phyloP scores from a whole-genome alignment of 2,329 filamentous ascomycete genomes.

The Hypoxylon sp. region DNA sequence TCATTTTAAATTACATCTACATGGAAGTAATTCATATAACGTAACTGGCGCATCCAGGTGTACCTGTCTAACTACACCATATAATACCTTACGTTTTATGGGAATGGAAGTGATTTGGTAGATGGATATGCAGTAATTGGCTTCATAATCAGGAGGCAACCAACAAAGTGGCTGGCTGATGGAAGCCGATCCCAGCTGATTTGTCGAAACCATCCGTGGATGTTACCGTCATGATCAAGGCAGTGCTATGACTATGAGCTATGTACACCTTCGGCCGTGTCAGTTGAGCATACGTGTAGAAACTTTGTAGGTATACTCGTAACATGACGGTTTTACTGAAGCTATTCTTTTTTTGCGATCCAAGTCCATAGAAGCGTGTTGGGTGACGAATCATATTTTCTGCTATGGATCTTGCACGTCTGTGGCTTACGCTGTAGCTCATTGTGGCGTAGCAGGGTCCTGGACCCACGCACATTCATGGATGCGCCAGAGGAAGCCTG shows the following conservation, averaged over 20 bases:
- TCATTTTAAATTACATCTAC: neutral
- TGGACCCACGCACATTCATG: conserved; percentile 5
- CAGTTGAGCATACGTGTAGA: neutral
- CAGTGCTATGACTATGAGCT: neutral
- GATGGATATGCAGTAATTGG: neutral
- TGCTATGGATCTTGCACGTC: conserved; percentile 8
- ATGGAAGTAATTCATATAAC: too few relatives aligned
- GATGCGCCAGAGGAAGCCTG: neutral
- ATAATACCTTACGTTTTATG: neutral
- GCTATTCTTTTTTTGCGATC: conserved; percentile 3
- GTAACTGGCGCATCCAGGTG: too few relatives aligned
- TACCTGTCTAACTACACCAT: neutral
- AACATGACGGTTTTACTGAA: neutral
- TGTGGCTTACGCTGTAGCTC: conserved; percentile 25
- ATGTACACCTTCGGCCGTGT: neutral
- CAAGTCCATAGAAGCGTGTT: conserved; percentile 5
- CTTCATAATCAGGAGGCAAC: conserved; percentile 23
- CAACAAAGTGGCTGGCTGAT: conserved; percentile 12
- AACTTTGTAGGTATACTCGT: neutral
- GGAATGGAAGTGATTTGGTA: neutral
- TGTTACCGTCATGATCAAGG: neutral
- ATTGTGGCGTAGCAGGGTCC: conserved; percentile 18
- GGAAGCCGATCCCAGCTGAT: conserved; percentile 7
- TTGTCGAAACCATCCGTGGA: neutral
- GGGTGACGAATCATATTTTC: neutral